Evolutionary conservation across 768 basidiomycete species (phyloP), one percentile per base, ranked within the genome.

Genomic region (Leccinum variicolor): DNA sequence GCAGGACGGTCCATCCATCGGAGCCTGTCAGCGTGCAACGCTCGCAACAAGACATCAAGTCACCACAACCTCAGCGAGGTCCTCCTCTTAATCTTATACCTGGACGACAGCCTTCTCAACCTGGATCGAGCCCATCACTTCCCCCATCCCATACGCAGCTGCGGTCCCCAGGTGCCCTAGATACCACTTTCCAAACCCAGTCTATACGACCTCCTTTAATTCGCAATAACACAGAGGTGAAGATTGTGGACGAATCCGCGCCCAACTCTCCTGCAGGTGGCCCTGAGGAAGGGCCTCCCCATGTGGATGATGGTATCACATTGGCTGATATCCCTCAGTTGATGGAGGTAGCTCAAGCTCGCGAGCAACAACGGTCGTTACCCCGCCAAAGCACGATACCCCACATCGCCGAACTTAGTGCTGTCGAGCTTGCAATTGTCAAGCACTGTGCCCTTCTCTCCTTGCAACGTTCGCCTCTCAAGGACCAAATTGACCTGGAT

Each of bases 281-380:
- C 5, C 65, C 64, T 33, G 80, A 80, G 50, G 78, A 81, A n/a
- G 69, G 71, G 26, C 65, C 70, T 7, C 50, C 65, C 19, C 72
- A 71, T 29, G 70, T 67, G 25, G 92, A 94, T 55, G 92, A 95
- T 56, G 89, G 89, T 5, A 86, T 98, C 65, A 96, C 94, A 0
- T 81, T 98, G 14, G 93, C 92, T 9, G 97, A 98, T 73, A 92
- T 98, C 52, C 94, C 95, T 8, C 90, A 94, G 66, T 74, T 97
- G 11, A 89, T 97, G 72, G 91, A 94, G 69, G 93, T 87, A 4
- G 94, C 93, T 14, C 92, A 96, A 70, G 92, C 92, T 19, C 81
- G 91, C 50, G 89, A 92, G 69, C 90, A 94, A 65, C 89, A 87
- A 57, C 84, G 92, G n/a, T 91, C 89, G 3, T 73, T 92, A 15